Conservation (phyloP, 225 moss, liverwort and hornwort species). For the Polytrichum commune region DNA sequence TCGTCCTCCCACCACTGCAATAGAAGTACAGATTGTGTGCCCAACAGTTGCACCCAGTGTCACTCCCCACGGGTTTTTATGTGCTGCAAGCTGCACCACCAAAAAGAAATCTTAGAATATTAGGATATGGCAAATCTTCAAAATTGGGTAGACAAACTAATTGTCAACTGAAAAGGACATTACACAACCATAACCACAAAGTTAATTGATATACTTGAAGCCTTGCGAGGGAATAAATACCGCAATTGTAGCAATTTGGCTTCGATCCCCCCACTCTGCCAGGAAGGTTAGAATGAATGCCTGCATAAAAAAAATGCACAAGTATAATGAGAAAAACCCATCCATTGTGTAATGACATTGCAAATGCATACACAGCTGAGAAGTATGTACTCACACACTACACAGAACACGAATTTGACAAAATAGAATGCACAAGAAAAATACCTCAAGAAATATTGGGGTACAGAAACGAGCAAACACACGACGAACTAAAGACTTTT, state of each 20-base stretch:
- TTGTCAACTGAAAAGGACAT: no score
- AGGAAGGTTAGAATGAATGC: conserved; percentile 96
- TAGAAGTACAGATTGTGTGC: conserved; percentile 88
- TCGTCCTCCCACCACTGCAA: conserved; percentile 95
- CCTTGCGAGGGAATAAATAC: conserved; percentile 34
- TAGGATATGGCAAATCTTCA: not conserved
- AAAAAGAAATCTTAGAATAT: conserved; percentile 12
- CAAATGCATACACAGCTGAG: no score
- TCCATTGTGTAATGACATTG: no score
- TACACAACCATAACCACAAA: no score
- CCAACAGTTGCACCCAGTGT: conserved; percentile 87
- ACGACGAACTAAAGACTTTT: conserved; percentile 67
- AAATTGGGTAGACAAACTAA: not conserved
- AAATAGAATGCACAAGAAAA: not conserved
- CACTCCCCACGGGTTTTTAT: conserved; percentile 94
- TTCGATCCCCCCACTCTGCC: conserved; percentile 99
- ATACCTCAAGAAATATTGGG: conserved; percentile 94
- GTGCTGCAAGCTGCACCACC: conserved; percentile 77
- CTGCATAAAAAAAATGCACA: conserved; percentile 42
- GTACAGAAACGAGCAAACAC: conserved; percentile 85
- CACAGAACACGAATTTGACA: no score
- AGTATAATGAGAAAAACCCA: not conserved
- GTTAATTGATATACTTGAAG: no score
- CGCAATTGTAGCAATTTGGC: conserved; percentile 98
- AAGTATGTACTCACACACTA: no score